Base-by-base conservation (phyloP, 2,329 filamentous ascomycete species). In the Tolypocladium cylindrosporum region DNA sequence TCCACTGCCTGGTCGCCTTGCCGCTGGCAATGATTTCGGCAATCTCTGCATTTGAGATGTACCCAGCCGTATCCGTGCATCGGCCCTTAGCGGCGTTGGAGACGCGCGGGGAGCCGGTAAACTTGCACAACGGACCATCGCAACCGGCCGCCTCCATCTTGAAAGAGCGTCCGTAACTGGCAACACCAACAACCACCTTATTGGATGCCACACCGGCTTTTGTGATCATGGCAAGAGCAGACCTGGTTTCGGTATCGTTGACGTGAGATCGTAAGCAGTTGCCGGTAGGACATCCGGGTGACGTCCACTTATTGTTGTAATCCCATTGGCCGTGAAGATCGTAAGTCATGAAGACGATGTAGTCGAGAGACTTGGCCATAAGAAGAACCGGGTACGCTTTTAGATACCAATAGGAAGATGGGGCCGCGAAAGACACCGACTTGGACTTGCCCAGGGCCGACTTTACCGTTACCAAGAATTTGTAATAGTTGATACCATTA, bases 321-420 rank as follows among this genome's bases (percentile, higher is more conserved):
- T 71, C 69, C 75, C 66, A 72, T 61, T 70, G 66, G 5, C 71
- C 71, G 45, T 72, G 71, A 0, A 73, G 61, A 50, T 73, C 71
- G 16, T 73, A 73, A 1, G 70, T 70, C 69, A 73, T 73, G 61
- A 68, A 73, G 5, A 74, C 64, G 16, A 74, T 66, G 39, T 74
- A 74, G 57, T 74, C 70, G 2, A 74, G 31, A 31, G 31, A 31
- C 16, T 42, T n/a, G 16, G 16, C 4, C 40, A 6, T 57, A 1
- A 66, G 55, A 0, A 67, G 70, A 31, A 69, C 31, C 7, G 7
- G 31, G 31, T 31, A 74, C 1, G 42, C 50, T 55, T 67, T 67
- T 0, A 74, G 62, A 19, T 73, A 73, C 71, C 69, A 73, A 56
- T 61, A 73, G 0, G 70, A 74, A 0, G 67, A 63, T 0, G 69